Evolutionary conservation across 495 filamentous ascomycete species (phyloP), one percentile per base, ranked within the genome.

Genomic region (Pyronema domesticum): DNA sequence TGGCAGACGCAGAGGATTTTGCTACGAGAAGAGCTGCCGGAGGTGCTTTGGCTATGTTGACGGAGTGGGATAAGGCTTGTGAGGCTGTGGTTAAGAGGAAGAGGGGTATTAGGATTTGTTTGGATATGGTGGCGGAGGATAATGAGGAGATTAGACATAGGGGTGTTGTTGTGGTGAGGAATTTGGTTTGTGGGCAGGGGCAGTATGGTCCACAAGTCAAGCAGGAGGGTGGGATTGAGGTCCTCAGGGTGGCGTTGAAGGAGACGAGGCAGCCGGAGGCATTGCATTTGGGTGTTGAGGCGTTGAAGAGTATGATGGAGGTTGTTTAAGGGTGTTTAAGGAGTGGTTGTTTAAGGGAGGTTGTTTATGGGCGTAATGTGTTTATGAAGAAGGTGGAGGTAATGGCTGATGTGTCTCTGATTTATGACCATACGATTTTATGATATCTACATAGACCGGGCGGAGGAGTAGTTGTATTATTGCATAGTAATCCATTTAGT

Each of bases 11-110:
- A 1, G 83, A 95, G 53, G 87, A 95, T 60, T 65, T 74, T 30
- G 79, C 75, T 8, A 94, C 89, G 5, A 72, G 89, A 46, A 76
- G 78, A 54, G 91, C 87, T 0, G 87, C 91, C 3, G 89, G 87
- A 8, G 91, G 91, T 0, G 89, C 85, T 0, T 64, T 98, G 50
- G 91, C 91, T 11, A 82, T 81, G 70, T 63, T 98, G 55, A 85
- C 85, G 0, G 79, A 81, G 47, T 88, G 78, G 59, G 85, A 89
- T 56, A 74, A 72, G 0, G 79, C 80, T 0, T 81, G 89, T 13
- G 71, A 76, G 33, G 80, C 73, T 1, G 71, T 95, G 23, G 76
- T 76, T 39, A 72, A 76, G 37, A 73, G 78, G 43, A 76, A 87
- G 19, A 70, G 81, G 10, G 85, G 86, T 0, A 72, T 85, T 6